Conservation (phyloP, 2,329 filamentous ascomycete species). For the Endoconidiophora polonica region DNA sequence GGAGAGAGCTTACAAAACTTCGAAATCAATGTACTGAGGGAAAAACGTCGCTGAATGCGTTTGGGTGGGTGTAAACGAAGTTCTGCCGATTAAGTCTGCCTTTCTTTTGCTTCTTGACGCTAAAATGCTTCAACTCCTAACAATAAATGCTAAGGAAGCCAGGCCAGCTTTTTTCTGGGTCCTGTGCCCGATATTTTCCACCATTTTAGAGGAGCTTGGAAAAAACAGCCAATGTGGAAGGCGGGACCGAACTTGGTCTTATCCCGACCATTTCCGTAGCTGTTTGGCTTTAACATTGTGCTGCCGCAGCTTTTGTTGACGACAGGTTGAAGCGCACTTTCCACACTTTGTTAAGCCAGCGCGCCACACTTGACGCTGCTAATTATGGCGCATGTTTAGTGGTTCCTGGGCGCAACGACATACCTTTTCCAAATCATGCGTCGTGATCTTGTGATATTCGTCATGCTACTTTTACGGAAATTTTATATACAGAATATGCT, state of each 20-base stretch:
- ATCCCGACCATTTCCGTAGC: constrained; percentile 11
- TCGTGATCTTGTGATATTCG: too few relatives aligned
- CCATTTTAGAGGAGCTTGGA: neutral
- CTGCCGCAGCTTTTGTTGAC: neutral
- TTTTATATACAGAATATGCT: too few relatives aligned
- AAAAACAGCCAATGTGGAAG: constrained; percentile 6
- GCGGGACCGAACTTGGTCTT: constrained; percentile 7
- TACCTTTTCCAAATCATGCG: neutral
- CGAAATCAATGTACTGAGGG: neutral
- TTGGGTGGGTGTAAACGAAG: constrained; percentile 6
- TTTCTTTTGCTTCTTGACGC: neutral
- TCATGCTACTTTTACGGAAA: too few relatives aligned
- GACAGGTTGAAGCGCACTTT: constrained; percentile 5
- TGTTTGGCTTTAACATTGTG: neutral
- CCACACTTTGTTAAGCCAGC: constrained; percentile 1
- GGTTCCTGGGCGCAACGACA: constrained; percentile 4
- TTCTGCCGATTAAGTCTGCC: constrained; percentile 8
- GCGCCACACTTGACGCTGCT: constrained; percentile 2
- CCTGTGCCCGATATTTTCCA: constrained; percentile 10
- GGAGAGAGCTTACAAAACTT: constrained; percentile 4
- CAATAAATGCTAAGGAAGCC: too few relatives aligned
- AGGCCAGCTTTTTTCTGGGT: constrained; percentile 9
- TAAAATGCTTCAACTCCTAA: too few relatives aligned
- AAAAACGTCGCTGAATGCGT: constrained; percentile 11
- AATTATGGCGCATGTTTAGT: neutral